Evolutionary conservation across 2,329 filamentous ascomycete species (phyloP).

Genomic region (Epicoccum nigrum): DNA sequence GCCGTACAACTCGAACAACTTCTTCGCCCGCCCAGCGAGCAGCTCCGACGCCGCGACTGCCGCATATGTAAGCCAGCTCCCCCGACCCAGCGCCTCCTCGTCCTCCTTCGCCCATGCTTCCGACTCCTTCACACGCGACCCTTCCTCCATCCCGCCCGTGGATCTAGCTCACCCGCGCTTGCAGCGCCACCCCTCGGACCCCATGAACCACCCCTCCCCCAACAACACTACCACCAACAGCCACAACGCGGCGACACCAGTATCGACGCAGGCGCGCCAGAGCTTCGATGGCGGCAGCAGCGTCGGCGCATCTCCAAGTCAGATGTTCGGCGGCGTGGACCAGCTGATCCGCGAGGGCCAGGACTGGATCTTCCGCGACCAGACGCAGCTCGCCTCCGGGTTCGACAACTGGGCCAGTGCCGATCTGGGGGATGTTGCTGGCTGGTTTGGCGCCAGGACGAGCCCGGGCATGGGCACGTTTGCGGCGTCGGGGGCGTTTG

Average conservation of each 20-base stretch:
- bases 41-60: constrained; percentile 8
- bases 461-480: constrained; percentile 21
- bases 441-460: constrained; percentile 31
- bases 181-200: constrained; percentile 32
- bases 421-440: constrained; percentile 38
- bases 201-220: constrained; percentile 29
- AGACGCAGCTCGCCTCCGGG: constrained; percentile 64
- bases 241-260: constrained; percentile 24
- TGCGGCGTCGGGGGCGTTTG: constrained; percentile 1
- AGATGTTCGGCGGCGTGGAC: constrained; percentile 65
- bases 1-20: constrained; percentile 39
- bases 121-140: constrained; percentile 31
- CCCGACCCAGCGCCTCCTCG: constrained; percentile 15
- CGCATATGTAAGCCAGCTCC: constrained; percentile 18
- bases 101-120: constrained; percentile 3
- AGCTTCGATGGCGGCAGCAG: constrained; percentile 37
- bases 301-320: constrained; percentile 52
- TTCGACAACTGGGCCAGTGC: constrained; percentile 65
- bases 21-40: constrained; percentile 12
- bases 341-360: constrained; percentile 67
- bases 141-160: constrained; percentile 40
- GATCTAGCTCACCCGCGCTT: constrained; percentile 39
- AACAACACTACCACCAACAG: constrained; percentile 24
- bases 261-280: constrained; percentile 31
- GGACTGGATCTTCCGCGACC: constrained; percentile 67